Evolutionary conservation across 2,329 filamentous ascomycete species (phyloP).

Genomic region (Aspergillus sclerotialis): DNA sequence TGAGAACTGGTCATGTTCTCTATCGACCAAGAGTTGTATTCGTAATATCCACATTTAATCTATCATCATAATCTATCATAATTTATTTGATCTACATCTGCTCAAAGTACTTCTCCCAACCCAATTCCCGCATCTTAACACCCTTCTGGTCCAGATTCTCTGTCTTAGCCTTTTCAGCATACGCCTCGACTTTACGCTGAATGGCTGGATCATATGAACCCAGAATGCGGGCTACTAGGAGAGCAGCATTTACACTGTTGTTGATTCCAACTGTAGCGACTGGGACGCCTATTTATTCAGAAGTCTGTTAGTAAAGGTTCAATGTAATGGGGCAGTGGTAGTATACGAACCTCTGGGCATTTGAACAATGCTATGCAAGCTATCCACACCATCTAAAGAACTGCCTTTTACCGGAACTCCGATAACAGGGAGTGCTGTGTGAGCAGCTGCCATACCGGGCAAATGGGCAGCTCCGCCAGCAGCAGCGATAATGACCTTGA

Average conservation of each 20-base stretch:
- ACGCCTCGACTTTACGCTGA: slow-evolving; percentile 36
- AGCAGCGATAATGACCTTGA: slow-evolving; percentile 69
- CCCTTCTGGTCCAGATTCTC: slow-evolving; percentile 39
- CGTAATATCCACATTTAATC: no score
- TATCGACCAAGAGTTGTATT: no score
- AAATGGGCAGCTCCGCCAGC: slow-evolving; percentile 68
- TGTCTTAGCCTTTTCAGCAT: slow-evolving; percentile 33
- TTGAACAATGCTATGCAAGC: slow-evolving; percentile 65
- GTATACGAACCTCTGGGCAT: slow-evolving; percentile 56
- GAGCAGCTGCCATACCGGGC: slow-evolving; percentile 67
- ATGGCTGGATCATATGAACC: slow-evolving; percentile 43
- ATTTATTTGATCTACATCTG: slow-evolving; percentile 26
- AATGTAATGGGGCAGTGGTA: neutral
- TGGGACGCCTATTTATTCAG: slow-evolving; percentile 57
- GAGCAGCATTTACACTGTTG: slow-evolving; percentile 69
- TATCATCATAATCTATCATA: neutral
- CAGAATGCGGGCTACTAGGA: slow-evolving; percentile 64
- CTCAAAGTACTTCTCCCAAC: slow-evolving; percentile 39
- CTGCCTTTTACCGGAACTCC: slow-evolving; percentile 71
- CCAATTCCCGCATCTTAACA: slow-evolving; percentile 35
- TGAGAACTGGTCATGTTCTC: neutral
- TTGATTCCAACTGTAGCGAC: slow-evolving; percentile 73
- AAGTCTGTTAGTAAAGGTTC: no score
- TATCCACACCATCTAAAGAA: slow-evolving; percentile 64
- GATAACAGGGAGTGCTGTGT: slow-evolving; percentile 67